Percentiles rank a stretch among this genome's conserved stretches.
Conservation (phyloP, 2,329 filamentous ascomycete genomes). For the Fusarium sp. region DNA sequence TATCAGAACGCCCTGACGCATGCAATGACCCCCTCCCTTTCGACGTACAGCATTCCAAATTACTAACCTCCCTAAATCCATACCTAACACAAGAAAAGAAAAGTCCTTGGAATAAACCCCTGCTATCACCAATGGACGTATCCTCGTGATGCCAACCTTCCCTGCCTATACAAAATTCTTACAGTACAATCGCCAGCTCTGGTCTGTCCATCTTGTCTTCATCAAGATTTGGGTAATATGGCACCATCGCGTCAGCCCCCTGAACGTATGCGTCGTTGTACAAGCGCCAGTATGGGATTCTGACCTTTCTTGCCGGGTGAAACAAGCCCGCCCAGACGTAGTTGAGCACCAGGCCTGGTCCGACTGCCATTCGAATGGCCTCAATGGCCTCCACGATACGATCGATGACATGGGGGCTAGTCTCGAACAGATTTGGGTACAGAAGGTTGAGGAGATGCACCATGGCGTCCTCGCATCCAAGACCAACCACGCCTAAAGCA, state of each 20-base stretch:
- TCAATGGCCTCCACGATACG: constrained; percentile 97
- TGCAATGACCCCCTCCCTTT: constrained; percentile 39
- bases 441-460: constrained; percentile 95
- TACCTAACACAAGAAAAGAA: constrained; percentile 12
- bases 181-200: constrained; percentile 86
- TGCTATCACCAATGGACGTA: background rate
- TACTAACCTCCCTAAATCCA: constrained; percentile 36
- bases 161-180: constrained; percentile 44
- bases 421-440: constrained; percentile 97
- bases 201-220: constrained; percentile 81
- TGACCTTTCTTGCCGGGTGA: constrained; percentile 94
- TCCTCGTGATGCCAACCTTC: constrained; percentile 14
- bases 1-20: constrained; percentile 44
- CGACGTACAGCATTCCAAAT: constrained; percentile 38
- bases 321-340: constrained; percentile 98
- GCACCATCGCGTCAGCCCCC: constrained; percentile 91
- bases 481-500: constrained; percentile 93
- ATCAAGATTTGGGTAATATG: constrained; percentile 89
- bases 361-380: constrained; percentile 91
- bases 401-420: constrained; percentile 97
- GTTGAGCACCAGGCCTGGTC: constrained; percentile 92
- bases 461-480: constrained; percentile 99
- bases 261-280: constrained; percentile 98
- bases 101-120: constrained; percentile 20
- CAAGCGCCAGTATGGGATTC: constrained; percentile 93